These are phyloP conservation scores for Russula compacta DNA, from an alignment of 768 basidiomycete genomes.

Conservation along the genomic window DNA sequence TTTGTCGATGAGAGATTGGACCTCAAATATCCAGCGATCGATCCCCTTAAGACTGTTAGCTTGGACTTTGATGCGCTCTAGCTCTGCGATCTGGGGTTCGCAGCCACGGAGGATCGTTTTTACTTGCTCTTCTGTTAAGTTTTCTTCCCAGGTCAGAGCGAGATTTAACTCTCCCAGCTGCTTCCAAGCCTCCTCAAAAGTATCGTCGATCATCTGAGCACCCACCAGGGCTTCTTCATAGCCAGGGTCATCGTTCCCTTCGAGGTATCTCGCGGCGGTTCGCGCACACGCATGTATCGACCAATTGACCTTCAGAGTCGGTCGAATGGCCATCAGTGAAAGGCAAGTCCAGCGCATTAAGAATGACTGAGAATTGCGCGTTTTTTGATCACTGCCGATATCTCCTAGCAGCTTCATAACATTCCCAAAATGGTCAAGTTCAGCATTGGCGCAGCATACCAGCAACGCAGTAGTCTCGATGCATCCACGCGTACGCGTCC, in stretches of 20 bases:
- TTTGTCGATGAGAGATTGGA: not conserved
- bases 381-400: not conserved
- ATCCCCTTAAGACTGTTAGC: not conserved
- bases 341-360: conserved; percentile 14
- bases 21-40: not conserved
- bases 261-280: not conserved
- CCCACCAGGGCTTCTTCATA: not conserved
- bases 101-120: not conserved
- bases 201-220: conserved; percentile 7
- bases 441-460: not conserved
- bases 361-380: not conserved
- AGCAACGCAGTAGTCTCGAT: not conserved
- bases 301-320: not conserved
- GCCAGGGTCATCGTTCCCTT: not conserved
- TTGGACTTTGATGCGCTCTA: not conserved
- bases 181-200: not conserved
- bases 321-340: not conserved
- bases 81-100: not conserved
- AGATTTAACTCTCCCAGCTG: not conserved
- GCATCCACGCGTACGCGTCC: conserved; percentile 8
- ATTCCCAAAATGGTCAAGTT: conserved; percentile 3
- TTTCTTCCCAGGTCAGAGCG: not conserved
- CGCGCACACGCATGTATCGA: not conserved
- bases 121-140: conserved; percentile 1
- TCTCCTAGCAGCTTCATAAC: not conserved